phyloP scores from a whole-genome alignment of 1,139 yeast genomes.

The Eremothecium coryli region DNA sequence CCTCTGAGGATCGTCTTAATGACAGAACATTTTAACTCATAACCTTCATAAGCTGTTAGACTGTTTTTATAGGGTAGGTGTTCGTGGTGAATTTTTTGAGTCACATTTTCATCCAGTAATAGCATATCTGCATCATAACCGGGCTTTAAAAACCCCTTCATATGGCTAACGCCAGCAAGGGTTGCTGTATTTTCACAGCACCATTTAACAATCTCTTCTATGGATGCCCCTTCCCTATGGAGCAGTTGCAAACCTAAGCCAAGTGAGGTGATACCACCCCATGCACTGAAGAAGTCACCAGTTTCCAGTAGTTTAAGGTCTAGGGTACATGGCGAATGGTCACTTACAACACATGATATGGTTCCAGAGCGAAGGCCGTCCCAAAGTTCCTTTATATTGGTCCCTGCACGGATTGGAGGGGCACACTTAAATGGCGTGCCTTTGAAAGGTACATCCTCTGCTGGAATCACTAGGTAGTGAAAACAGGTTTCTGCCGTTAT shows the following conservation, averaged over 20 bases:
- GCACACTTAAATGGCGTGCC: constrained; percentile 86
- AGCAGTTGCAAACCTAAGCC: constrained; percentile 82
- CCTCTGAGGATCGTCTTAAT: constrained; percentile 76
- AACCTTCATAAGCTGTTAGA: constrained; percentile 76
- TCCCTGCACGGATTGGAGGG: constrained; percentile 79
- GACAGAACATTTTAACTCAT: constrained; percentile 59
- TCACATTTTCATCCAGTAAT: constrained; percentile 58
- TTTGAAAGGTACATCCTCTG: constrained; percentile 67
- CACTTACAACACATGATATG: constrained; percentile 84
- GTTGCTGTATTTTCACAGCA: constrained; percentile 74
- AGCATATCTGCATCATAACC: constrained; percentile 87
- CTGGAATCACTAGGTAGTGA: constrained; percentile 71
- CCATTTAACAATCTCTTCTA: constrained; percentile 62
- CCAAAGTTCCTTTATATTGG: constrained; percentile 69
- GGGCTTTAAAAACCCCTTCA: constrained; percentile 58
- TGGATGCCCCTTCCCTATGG: constrained; percentile 60
- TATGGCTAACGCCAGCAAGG: constrained; percentile 68
- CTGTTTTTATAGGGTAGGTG: constrained; percentile 72
- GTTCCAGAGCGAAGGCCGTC: constrained; percentile 54
- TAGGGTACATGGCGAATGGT: constrained; percentile 94
- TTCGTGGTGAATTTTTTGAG: constrained; percentile 48
- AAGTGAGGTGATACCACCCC: constrained; percentile 97
- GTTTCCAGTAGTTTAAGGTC: constrained; percentile 69
- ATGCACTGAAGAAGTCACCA: constrained; percentile 85
- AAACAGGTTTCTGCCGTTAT: constrained; percentile 83